Percentiles rank a stretch among this genome's conserved stretches.
These are phyloP conservation scores for Neurospora discreta DNA, from an alignment of 495 filamentous ascomycete species.

Conservation along the genomic window DNA sequence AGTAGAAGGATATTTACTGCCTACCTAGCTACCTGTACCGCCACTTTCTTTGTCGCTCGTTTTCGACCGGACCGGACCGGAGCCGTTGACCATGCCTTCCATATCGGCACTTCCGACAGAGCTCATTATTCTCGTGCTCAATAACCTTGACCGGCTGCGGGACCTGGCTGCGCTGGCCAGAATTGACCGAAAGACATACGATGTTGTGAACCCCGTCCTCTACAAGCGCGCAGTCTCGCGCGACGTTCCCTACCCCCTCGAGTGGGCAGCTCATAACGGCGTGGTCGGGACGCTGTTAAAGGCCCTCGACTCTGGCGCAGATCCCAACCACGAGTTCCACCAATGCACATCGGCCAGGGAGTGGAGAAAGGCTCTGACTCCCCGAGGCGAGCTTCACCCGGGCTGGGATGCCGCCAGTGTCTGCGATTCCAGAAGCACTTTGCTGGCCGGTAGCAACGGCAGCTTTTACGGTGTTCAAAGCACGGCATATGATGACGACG, in stretches of 20 bases:
- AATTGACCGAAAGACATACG: constrained; percentile 10
- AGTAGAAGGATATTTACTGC: too few species aligned
- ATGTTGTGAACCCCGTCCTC: constrained; percentile 11
- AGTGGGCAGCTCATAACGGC: constrained; percentile 19
- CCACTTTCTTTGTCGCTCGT: background rate
- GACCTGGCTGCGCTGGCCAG: constrained; percentile 18
- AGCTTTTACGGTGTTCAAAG: background rate
- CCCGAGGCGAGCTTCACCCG: background rate
- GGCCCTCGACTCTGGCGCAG: constrained; percentile 16
- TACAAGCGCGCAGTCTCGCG: constrained; percentile 14
- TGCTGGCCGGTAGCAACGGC: background rate
- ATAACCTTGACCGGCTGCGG: constrained; percentile 12
- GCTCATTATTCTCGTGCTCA: constrained; percentile 17
- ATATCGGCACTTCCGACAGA: constrained; percentile 15
- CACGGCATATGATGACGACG: constrained; percentile 7
- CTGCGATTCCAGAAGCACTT: background rate
- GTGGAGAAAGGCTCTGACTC: constrained; percentile 5
- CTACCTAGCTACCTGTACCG: background rate
- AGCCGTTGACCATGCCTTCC: background rate
- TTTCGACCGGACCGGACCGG: background rate
- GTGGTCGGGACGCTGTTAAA: constrained; percentile 11
- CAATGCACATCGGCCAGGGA: constrained; percentile 5
- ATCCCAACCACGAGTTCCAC: constrained; percentile 15
- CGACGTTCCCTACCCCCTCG: constrained; percentile 12
- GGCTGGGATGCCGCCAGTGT: constrained; percentile 1